Evolutionary conservation across 2,329 filamentous ascomycete species (phyloP).

Genomic region (Xylaria sp.): DNA sequence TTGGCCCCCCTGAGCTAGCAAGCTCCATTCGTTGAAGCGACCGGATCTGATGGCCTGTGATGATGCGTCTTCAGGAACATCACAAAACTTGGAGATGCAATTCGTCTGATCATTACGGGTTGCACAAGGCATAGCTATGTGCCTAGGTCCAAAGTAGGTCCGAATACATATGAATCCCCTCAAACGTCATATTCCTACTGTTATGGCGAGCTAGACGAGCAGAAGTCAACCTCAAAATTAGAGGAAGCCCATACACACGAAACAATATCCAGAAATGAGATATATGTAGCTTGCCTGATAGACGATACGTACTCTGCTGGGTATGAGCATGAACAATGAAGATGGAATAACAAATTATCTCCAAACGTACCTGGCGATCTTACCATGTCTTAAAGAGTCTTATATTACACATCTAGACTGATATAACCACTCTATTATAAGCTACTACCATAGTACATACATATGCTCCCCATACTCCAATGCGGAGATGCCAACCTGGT

Average conservation of each 20-base stretch:
- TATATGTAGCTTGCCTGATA: too few species aligned
- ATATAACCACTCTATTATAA: not conserved
- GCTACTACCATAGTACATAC: not conserved
- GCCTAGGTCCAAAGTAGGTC: conserved; percentile 15
- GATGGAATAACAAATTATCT: not conserved
- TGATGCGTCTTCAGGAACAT: not conserved
- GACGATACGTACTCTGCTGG: too few species aligned
- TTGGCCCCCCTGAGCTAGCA: not conserved
- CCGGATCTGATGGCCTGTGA: not conserved
- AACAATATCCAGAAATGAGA: too few species aligned
- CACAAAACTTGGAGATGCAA: not conserved
- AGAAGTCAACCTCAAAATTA: not conserved
- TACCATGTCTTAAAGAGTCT: not conserved
- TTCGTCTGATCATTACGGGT: not conserved
- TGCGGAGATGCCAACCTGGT: not conserved
- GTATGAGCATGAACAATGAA: not conserved
- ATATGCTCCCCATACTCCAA: not conserved
- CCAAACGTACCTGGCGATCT: not conserved
- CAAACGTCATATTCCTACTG: not conserved
- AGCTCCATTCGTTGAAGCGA: not conserved
- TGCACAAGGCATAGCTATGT: not conserved
- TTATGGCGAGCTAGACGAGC: not conserved
- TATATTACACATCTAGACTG: not conserved
- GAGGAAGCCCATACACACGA: too few species aligned
- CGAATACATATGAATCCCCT: conserved; percentile 7